phyloP scores from a whole-genome alignment of 2,329 filamentous ascomycete species.

The Grosmannia clavigera region DNA sequence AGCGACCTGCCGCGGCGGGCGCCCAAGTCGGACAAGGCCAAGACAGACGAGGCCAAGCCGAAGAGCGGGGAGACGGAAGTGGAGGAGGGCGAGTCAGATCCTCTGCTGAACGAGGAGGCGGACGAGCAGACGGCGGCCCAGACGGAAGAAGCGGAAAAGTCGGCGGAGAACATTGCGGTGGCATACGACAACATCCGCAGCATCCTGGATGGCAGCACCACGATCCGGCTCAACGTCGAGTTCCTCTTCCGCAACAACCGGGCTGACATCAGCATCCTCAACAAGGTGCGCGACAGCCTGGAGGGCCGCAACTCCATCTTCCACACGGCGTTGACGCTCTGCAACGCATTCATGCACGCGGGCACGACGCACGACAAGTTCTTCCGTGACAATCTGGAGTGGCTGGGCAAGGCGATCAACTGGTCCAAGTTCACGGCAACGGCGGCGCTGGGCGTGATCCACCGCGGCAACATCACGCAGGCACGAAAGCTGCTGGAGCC shows the following conservation, averaged over 20 bases:
- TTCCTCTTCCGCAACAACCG: conserved; percentile 85
- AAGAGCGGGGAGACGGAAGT: conserved; percentile 29
- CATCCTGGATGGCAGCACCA: conserved; percentile 78
- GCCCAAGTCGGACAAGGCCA: conserved; percentile 22
- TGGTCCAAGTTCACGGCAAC: conserved; percentile 99
- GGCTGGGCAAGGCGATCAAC: conserved; percentile 96
- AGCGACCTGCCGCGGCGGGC: conserved; percentile 54
- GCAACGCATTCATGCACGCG: conserved; percentile 98
- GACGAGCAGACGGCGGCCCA: conserved; percentile 15
- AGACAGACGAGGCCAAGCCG: conserved; percentile 24
- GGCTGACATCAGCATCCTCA: conserved; percentile 81
- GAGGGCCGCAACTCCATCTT: conserved; percentile 97
- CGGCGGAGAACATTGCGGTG: background rate
- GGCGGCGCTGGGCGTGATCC: conserved; percentile 89
- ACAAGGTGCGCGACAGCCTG: conserved; percentile 90
- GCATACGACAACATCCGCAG: conserved; percentile 49
- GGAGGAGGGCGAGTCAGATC: conserved; percentile 31
- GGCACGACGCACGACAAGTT: conserved; percentile 97
- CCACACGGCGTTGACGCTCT: conserved; percentile 93
- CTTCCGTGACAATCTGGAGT: conserved; percentile 95
- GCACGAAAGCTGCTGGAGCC: conserved; percentile 88
- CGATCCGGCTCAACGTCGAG: conserved; percentile 87
- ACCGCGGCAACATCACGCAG: conserved; percentile 87
- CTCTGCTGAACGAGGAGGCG: conserved; percentile 30
- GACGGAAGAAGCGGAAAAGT: conserved; percentile 16